Evolutionary conservation across 179 eudicot species (phyloP).

Genomic region (Beta corolliflora): DNA sequence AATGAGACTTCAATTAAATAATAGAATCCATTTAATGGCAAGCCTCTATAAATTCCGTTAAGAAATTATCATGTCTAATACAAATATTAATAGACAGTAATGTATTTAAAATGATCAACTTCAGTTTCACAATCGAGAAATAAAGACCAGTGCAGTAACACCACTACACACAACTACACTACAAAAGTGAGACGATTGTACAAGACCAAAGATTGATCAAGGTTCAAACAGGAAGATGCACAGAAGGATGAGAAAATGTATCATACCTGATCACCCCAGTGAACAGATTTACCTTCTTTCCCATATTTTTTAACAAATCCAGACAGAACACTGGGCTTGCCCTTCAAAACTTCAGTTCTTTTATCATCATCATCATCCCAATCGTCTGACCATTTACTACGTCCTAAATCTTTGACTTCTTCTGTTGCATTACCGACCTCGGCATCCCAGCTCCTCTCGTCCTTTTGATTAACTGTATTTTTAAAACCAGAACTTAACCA

Average conservation of each 20-base stretch:
- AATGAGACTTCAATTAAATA: neutral
- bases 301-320: conserved; percentile 56
- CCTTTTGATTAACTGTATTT: conserved; percentile 45
- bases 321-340: conserved; percentile 50
- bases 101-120: neutral
- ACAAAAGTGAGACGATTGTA: neutral
- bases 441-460: conserved; percentile 43
- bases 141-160: neutral
- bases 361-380: conserved; percentile 61
- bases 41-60: neutral
- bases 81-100: neutral
- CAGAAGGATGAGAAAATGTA: neutral
- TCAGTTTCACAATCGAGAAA: neutral
- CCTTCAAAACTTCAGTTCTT: conserved; percentile 36
- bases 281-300: conserved; percentile 88
- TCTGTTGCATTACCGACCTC: conserved; percentile 43
- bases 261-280: conserved; percentile 95
- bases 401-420: conserved; percentile 79
- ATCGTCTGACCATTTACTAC: conserved; percentile 88
- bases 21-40: neutral
- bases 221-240: neutral
- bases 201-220: neutral
- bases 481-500: conserved; percentile 20
- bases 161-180: neutral
- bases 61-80: neutral